phyloP scores from a whole-genome alignment of 495 filamentous ascomycete species.

The Cercophora scortea region DNA sequence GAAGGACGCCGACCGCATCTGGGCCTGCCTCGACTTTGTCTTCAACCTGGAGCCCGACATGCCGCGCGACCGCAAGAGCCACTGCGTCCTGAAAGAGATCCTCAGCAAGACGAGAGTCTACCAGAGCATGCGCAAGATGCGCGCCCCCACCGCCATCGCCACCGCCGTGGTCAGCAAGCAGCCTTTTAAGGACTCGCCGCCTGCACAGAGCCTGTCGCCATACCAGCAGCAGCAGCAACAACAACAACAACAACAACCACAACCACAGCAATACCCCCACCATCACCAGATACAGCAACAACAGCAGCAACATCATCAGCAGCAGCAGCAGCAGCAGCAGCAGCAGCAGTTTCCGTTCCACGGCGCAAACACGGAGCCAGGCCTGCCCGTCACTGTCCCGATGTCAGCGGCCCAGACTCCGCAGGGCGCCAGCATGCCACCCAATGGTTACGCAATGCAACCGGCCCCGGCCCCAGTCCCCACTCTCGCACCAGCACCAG shows the following conservation, averaged over 20 bases:
- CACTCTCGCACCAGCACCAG: neutral
- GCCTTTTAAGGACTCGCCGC: conserved; percentile 29
- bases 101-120: conserved; percentile 32
- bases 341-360: neutral
- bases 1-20: conserved; percentile 52
- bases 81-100: conserved; percentile 34
- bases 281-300: conserved; percentile 9
- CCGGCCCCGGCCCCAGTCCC: too few relatives aligned
- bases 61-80: conserved; percentile 30
- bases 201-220: conserved; percentile 1
- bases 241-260: neutral
- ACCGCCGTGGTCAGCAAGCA: conserved; percentile 28
- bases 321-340: conserved; percentile 6
- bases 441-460: neutral
- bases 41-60: conserved; percentile 50
- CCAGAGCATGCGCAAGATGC: conserved; percentile 36
- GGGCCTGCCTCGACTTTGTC: conserved; percentile 63
- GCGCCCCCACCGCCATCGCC: conserved; percentile 29
- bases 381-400: neutral
- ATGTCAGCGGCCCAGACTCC: neutral
- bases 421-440: neutral
- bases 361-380: neutral
- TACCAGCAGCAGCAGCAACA: conserved; percentile 11
- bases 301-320: conserved; percentile 7
- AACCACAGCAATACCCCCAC: neutral